phyloP scores from a whole-genome alignment of 192 early-diverging fungal species.

The Coemansia sp. region DNA sequence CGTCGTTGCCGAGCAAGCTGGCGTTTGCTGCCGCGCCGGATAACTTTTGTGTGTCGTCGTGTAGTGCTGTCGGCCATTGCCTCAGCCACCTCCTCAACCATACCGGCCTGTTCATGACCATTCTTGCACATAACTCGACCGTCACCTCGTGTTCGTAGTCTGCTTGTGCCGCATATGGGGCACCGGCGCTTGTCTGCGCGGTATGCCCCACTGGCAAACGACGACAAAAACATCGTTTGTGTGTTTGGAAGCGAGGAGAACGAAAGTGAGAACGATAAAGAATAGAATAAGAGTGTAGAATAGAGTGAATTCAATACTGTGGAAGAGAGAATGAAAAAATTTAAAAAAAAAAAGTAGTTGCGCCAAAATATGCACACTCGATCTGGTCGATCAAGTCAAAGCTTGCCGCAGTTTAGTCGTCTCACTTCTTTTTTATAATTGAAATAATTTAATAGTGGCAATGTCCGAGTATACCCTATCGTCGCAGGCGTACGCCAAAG shows the following conservation, averaged over 20 bases:
- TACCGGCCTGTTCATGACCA: constrained; percentile 42
- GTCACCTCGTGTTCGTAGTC: constrained; percentile 29
- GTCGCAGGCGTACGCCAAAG: constrained; percentile 67
- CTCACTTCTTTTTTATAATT: neutral
- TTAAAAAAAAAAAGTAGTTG: neutral
- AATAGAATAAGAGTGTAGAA: neutral
- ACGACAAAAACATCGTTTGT: neutral
- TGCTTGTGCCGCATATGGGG: constrained; percentile 37
- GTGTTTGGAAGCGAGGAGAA: constrained; percentile 1
- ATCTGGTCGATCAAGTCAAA: neutral
- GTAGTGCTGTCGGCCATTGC: constrained; percentile 24
- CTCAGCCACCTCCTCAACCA: constrained; percentile 34
- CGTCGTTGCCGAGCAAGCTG: constrained; percentile 7
- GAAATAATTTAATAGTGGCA: neutral
- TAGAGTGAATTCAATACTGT: neutral
- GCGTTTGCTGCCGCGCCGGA: constrained; percentile 14
- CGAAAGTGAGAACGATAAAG: neutral
- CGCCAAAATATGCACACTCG: neutral
- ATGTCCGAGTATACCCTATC: constrained; percentile 51
- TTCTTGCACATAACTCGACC: constrained; percentile 42
- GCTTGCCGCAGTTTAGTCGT: neutral
- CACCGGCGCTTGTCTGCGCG: constrained; percentile 31
- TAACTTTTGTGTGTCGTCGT: constrained; percentile 15
- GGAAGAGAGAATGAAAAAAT: neutral
- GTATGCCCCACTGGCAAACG: neutral